These are phyloP conservation scores for Cercospora zeae-maydis DNA, from an alignment of 2,329 filamentous ascomycete species.

Conservation along the genomic window DNA sequence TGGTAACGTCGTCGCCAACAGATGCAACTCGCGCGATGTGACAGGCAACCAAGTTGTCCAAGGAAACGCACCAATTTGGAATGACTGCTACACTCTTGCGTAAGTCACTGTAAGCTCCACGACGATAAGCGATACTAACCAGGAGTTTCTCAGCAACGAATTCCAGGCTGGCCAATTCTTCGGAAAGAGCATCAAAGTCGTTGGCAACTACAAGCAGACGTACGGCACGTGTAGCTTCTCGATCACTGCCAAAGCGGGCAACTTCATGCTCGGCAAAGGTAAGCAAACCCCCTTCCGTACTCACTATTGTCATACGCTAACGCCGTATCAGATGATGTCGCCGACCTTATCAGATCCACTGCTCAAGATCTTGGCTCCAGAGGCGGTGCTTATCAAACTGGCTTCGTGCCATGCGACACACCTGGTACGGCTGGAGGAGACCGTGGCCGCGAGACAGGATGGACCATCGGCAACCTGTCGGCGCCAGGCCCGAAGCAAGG, in stretches of 20 bases:
- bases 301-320: neutral
- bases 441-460: neutral
- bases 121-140: neutral
- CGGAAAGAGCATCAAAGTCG: neutral
- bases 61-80: neutral
- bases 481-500: slow-evolving; percentile 6
- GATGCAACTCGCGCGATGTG: neutral
- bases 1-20: neutral
- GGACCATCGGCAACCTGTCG: slow-evolving; percentile 6
- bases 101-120: neutral
- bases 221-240: slow-evolving; percentile 1
- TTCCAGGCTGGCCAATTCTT: slow-evolving; percentile 3
- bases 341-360: neutral
- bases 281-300: neutral
- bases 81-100: slow-evolving; percentile 5
- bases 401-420: slow-evolving; percentile 4
- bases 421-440: slow-evolving; percentile 5
- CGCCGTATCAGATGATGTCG: neutral
- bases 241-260: neutral
- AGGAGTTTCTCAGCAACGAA: neutral
- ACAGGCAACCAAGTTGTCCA: neutral
- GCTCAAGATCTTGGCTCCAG: neutral
- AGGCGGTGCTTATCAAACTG: slow-evolving; percentile 5
- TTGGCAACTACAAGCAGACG: neutral
- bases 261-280: slow-evolving; percentile 6